These are phyloP conservation scores for Cupressus sempervirens DNA, from an alignment of 75 land plant genomes.

Conservation along the genomic window DNA sequence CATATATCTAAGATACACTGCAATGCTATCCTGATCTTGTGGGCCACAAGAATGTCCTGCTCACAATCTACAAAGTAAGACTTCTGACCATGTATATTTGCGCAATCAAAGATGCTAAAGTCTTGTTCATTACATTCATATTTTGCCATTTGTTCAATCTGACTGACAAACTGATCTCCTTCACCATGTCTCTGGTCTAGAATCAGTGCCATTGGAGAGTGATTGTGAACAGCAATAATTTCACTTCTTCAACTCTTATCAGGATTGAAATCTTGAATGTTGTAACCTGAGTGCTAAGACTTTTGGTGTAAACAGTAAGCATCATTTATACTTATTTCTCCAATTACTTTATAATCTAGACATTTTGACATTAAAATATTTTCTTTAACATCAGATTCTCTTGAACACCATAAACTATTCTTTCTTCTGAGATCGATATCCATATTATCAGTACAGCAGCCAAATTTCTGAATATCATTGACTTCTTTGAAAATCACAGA, in stretches of 20 bases:
- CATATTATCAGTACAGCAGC: background rate
- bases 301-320: background rate
- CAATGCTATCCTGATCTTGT: background rate
- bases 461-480: slow-evolving; percentile 3
- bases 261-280: background rate
- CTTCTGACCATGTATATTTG: background rate
- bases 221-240: background rate
- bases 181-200: background rate
- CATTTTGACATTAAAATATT: background rate
- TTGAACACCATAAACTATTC: background rate
- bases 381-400: background rate
- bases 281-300: background rate
- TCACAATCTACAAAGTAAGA: background rate
- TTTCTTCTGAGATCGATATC: background rate
- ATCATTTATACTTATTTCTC: background rate
- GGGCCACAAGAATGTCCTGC: background rate
- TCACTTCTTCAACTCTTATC: background rate
- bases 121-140: background rate
- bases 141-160: background rate
- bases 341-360: too few species aligned
- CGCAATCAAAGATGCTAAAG: background rate
- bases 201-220: background rate
- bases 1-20: background rate
- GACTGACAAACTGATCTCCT: background rate
- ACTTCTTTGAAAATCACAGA: background rate